These are phyloP conservation scores for Lactarius deliciosus DNA, from an alignment of 768 basidiomycete genomes.

Conservation along the genomic window DNA sequence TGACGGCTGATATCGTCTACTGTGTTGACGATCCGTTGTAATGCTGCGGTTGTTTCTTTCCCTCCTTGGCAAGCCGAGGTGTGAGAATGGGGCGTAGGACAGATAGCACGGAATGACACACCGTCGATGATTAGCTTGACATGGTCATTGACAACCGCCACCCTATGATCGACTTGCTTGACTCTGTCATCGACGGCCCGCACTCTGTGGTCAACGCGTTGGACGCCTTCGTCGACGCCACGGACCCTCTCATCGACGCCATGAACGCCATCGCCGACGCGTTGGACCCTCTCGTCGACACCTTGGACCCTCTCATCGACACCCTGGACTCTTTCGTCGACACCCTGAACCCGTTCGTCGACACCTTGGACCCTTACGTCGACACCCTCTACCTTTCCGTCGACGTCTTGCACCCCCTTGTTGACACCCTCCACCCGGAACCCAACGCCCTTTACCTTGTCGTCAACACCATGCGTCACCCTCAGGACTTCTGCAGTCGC, in stretches of 20 bases:
- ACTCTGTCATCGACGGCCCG: not conserved
- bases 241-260: too few relatives aligned
- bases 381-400: too few relatives aligned
- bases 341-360: too few relatives aligned
- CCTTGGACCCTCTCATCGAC: too few relatives aligned
- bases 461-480: not conserved
- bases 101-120: not conserved
- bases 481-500: not conserved
- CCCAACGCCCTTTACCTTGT: not conserved
- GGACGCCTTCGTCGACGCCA: too few relatives aligned
- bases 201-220: not conserved
- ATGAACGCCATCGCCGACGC: too few relatives aligned
- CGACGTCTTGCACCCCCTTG: not conserved
- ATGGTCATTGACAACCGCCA: not conserved
- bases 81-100: not conserved
- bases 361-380: not conserved
- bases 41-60: not conserved
- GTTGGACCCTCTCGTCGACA: too few relatives aligned
- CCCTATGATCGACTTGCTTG: not conserved
- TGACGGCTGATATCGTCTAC: not conserved
- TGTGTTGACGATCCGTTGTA: not conserved
- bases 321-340: too few relatives aligned
- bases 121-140: not conserved
- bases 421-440: not conserved
- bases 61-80: not conserved